These are phyloP conservation scores for Phylloporus scabripes DNA, from an alignment of 768 basidiomycete species.

Conservation along the genomic window DNA sequence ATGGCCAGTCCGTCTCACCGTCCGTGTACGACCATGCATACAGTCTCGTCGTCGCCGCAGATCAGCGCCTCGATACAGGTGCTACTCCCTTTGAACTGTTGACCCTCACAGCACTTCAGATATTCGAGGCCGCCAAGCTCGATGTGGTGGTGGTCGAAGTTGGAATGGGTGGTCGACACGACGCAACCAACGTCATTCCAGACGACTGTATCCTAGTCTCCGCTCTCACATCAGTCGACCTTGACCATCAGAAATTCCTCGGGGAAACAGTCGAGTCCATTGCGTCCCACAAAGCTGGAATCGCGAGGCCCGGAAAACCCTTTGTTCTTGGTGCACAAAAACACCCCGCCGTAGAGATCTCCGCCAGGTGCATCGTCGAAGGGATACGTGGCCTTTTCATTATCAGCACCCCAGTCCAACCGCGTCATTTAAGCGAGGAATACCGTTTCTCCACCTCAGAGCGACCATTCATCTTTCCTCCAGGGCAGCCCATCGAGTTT, in stretches of 20 bases:
- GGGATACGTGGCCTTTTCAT: slow-evolving; percentile 39
- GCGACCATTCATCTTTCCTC: slow-evolving; percentile 30
- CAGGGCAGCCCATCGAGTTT: slow-evolving; percentile 40
- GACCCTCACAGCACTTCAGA: slow-evolving; percentile 69
- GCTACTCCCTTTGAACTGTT: slow-evolving; percentile 81
- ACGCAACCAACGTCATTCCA: slow-evolving; percentile 90
- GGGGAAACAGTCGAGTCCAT: slow-evolving; percentile 73
- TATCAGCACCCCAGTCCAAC: slow-evolving; percentile 30
- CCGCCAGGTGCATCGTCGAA: slow-evolving; percentile 40
- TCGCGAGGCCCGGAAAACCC: slow-evolving; percentile 56
- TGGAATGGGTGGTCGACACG: slow-evolving; percentile 88
- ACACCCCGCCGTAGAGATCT: slow-evolving; percentile 42
- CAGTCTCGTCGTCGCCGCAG: slow-evolving; percentile 42
- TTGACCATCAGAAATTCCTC: slow-evolving; percentile 91
- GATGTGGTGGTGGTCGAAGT: slow-evolving; percentile 89
- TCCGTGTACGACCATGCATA: slow-evolving; percentile 45
- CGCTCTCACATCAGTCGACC: slow-evolving; percentile 80
- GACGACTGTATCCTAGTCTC: slow-evolving; percentile 64
- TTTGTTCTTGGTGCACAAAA: slow-evolving; percentile 66
- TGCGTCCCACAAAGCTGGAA: slow-evolving; percentile 77
- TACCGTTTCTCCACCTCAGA: slow-evolving; percentile 31
- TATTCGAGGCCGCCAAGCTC: slow-evolving; percentile 65
- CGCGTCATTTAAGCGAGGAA: slow-evolving; percentile 32
- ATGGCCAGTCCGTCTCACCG: slow-evolving; percentile 46
- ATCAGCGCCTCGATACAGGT: slow-evolving; percentile 38